Conservation (phyloP, 371 early-diverging fungal genomes). For the Mucor circinelloides region DNA sequence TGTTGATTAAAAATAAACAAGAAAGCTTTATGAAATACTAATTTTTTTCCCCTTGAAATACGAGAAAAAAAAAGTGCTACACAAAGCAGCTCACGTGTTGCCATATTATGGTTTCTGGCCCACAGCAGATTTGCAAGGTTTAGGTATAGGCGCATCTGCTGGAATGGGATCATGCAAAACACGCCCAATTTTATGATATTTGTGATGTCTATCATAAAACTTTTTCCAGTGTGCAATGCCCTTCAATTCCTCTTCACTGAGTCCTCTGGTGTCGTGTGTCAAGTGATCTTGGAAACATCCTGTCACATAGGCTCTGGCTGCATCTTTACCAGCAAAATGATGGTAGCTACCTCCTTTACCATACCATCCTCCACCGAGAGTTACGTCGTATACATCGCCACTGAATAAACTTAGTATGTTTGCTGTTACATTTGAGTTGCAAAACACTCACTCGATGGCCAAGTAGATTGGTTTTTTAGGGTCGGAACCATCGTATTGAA, state of each 20-base stretch:
- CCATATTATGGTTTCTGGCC: constrained; percentile 37
- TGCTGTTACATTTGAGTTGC: not conserved
- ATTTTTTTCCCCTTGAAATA: constrained; percentile 2
- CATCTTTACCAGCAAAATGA: constrained; percentile 93
- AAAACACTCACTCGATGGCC: constrained; percentile 73
- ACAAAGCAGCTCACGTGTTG: not conserved
- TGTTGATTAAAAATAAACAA: constrained; percentile 1
- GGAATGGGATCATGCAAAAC: constrained; percentile 83
- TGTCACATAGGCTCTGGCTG: constrained; percentile 92
- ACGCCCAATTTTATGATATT: constrained; percentile 84
- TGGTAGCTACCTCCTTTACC: constrained; percentile 82
- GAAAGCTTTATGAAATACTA: not conserved
- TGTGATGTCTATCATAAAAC: constrained; percentile 85
- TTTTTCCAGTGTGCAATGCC: constrained; percentile 83
- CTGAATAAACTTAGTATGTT: constrained; percentile 26
- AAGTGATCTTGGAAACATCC: constrained; percentile 92
- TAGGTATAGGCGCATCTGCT: constrained; percentile 79
- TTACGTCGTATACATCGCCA: constrained; percentile 91
- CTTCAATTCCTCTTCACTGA: constrained; percentile 71
- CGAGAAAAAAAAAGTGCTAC: not conserved
- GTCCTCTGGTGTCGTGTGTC: constrained; percentile 91
- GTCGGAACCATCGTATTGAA: constrained; percentile 80
- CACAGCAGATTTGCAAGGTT: constrained; percentile 38
- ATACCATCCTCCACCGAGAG: constrained; percentile 73
- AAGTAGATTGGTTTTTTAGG: constrained; percentile 81